Percentiles rank a stretch among this genome's conserved stretches.
These are phyloP conservation scores for Alternaria solani DNA, from an alignment of 2,329 filamentous ascomycete species.

Conservation along the genomic window DNA sequence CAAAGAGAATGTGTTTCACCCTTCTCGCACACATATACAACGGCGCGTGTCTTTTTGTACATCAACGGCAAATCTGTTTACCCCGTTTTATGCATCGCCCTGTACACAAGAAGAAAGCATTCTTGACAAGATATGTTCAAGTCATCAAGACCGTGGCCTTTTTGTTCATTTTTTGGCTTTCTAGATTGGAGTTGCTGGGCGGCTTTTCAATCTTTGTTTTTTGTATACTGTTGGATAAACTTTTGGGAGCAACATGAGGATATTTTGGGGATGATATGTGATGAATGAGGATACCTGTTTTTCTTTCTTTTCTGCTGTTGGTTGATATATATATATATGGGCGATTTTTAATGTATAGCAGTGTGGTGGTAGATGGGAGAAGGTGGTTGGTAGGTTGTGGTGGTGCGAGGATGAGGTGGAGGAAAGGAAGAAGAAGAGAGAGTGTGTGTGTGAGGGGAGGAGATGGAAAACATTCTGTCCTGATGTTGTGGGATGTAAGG, in stretches of 20 bases:
- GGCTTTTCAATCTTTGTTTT: neutral
- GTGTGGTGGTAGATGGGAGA: neutral
- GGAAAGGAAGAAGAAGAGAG: neutral
- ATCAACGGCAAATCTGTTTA: conserved; percentile 19
- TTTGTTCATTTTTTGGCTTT: neutral
- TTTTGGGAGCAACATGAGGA: neutral
- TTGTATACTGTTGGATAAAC: neutral
- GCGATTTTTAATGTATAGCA: conserved; percentile 4
- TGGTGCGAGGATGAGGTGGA: neutral
- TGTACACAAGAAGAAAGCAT: conserved; percentile 25
- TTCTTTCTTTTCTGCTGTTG: neutral
- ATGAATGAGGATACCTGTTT: conserved; percentile 3
- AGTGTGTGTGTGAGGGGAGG: neutral
- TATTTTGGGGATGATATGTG: neutral
- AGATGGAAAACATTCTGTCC: neutral
- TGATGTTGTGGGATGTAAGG: no score
- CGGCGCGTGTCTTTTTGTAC: neutral
- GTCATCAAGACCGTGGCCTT: neutral
- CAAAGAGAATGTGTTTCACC: neutral
- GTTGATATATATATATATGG: conserved; percentile 1
- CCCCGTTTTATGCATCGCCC: conserved; percentile 30
- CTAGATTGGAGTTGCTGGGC: conserved; percentile 2
- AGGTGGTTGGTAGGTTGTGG: neutral
- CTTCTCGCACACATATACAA: conserved; percentile 23
- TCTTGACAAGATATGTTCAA: neutral